These are phyloP conservation scores for Madurella fahalii DNA, from an alignment of 2,329 filamentous ascomycete genomes.

Conservation along the genomic window DNA sequence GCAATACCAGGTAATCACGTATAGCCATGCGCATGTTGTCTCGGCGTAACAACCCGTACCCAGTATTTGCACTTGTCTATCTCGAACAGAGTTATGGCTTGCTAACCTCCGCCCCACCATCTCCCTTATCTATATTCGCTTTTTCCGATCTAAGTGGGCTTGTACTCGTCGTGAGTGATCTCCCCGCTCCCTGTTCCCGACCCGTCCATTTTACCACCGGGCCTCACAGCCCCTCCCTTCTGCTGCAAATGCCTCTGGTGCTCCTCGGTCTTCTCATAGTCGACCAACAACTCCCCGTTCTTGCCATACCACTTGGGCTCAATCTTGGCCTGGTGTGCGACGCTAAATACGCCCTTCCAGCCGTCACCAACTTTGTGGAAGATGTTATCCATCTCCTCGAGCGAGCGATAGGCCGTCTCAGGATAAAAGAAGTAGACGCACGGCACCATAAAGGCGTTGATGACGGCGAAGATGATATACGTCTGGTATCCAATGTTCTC, in stretches of 20 bases:
- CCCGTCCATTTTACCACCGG: neutral
- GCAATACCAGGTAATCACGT: no score
- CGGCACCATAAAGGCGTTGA: slow-evolving; percentile 58
- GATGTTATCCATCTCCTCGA: slow-evolving; percentile 65
- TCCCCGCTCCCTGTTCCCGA: neutral
- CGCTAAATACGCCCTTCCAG: slow-evolving; percentile 35
- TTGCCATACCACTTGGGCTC: slow-evolving; percentile 56
- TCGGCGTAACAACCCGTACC: no score
- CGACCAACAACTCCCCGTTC: slow-evolving; percentile 54
- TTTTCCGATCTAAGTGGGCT: neutral
- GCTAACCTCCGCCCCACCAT: no score
- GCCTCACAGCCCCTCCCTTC: neutral
- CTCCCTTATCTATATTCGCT: no score
- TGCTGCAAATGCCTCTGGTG: slow-evolving; percentile 3
- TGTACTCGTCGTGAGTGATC: neutral
- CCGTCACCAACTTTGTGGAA: slow-evolving; percentile 52
- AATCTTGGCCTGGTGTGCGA: slow-evolving; percentile 40
- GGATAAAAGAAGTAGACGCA: slow-evolving; percentile 60
- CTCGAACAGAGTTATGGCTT: no score
- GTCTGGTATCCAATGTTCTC: slow-evolving; percentile 48
- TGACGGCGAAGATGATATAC: slow-evolving; percentile 61
- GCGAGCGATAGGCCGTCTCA: slow-evolving; percentile 58
- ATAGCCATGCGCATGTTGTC: no score
- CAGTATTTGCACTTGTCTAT: no score
- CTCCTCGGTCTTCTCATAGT: slow-evolving; percentile 36